Percentiles rank a stretch among this genome's conserved stretches.
Conservation (phyloP, 2,329 filamentous ascomycete genomes). For the Aspergillus fumigatus region DNA sequence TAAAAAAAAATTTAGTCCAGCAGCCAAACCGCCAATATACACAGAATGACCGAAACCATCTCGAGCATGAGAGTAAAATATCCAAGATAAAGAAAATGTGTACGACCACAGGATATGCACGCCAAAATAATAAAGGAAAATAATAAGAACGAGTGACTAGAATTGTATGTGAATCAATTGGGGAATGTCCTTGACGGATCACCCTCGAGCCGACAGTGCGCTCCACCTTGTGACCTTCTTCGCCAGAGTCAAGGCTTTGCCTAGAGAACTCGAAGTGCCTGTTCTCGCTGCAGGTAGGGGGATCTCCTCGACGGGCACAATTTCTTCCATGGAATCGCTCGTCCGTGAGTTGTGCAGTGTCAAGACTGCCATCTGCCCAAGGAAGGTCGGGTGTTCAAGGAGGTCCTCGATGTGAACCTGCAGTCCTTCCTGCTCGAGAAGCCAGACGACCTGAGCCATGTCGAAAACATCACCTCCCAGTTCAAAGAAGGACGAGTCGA, state of each 20-base stretch:
- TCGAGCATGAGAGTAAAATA: neutral
- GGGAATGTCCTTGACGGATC: neutral
- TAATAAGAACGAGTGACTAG: neutral
- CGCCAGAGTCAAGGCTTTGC: slow-evolving; percentile 26
- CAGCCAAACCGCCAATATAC: neutral
- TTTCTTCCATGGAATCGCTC: slow-evolving; percentile 13
- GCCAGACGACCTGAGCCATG: slow-evolving; percentile 38
- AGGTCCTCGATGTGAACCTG: slow-evolving; percentile 38
- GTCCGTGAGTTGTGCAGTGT: slow-evolving; percentile 19
- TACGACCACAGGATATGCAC: neutral
- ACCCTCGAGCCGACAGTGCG: slow-evolving; percentile 19
- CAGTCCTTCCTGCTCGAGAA: slow-evolving; percentile 38
- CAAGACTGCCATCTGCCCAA: slow-evolving; percentile 38
- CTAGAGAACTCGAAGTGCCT: slow-evolving; percentile 17
- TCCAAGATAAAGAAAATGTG: neutral
- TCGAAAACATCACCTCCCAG: slow-evolving; percentile 40
- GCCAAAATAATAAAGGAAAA: neutral
- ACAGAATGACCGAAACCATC: neutral
- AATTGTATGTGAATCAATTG: neutral
- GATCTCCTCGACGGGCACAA: slow-evolving; percentile 11
- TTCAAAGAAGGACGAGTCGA: slow-evolving; percentile 40
- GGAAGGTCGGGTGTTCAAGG: slow-evolving; percentile 38
- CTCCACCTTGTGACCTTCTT: slow-evolving; percentile 25
- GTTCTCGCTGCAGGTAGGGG: slow-evolving; percentile 8
- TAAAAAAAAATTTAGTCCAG: no score